Evolutionary conservation across 805 yeast genomes (phyloP).

Genomic region (Aciculoconidium aculeatum): DNA sequence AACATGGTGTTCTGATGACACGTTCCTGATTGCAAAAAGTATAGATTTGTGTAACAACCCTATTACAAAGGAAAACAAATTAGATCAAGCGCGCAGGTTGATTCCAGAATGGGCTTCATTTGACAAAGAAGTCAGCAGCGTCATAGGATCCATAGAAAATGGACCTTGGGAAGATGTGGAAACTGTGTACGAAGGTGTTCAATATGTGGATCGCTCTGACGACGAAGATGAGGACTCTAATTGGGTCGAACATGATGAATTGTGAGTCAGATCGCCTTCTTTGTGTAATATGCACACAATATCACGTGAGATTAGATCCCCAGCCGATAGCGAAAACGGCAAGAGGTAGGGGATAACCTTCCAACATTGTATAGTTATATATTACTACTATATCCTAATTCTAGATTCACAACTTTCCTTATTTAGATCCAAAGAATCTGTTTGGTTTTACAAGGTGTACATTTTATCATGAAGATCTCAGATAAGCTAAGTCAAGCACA

Average conservation of each 20-base stretch:
- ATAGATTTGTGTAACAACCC: conserved; percentile 86
- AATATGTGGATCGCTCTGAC: too few species aligned
- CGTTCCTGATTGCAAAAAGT: conserved; percentile 59
- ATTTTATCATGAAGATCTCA: conserved; percentile 30
- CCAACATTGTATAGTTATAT: too few species aligned
- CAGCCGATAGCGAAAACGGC: conserved; percentile 1
- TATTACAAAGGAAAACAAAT: conserved; percentile 69
- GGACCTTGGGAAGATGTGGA: neutral
- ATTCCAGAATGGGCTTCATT: conserved; percentile 73
- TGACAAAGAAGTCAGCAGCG: conserved; percentile 45
- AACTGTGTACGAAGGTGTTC: too few species aligned
- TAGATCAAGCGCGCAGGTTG: conserved; percentile 69
- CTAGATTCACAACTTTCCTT: too few species aligned
- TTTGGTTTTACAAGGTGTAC: too few species aligned
- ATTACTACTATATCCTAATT: too few species aligned
- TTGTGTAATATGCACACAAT: conserved; percentile 6
- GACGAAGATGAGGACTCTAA: conserved; percentile 1
- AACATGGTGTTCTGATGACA: conserved; percentile 78
- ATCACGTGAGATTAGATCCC: conserved; percentile 8
- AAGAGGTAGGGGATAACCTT: too few species aligned
- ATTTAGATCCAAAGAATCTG: too few species aligned
- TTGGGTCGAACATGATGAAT: too few species aligned
- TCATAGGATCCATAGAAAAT: neutral
- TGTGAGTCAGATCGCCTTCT: too few species aligned
- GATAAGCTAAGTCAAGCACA: conserved; percentile 41